Evolutionary conservation across 139 green algal species (phyloP), one percentile per base, ranked within the genome.

Genomic region (Desmodesmus armatus): DNA sequence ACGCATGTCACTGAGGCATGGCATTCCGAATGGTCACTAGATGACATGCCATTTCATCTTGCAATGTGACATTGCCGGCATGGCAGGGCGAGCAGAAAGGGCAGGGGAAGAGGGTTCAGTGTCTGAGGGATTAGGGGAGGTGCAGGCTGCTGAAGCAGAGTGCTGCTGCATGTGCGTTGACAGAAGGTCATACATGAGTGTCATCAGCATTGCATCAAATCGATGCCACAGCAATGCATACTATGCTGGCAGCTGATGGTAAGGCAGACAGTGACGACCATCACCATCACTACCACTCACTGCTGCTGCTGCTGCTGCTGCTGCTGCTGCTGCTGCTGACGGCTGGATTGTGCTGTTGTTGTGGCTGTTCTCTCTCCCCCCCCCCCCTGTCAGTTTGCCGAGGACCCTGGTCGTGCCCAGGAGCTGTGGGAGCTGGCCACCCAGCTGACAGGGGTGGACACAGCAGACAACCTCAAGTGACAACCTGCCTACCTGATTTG

Each of bases 401-500:
- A 82, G 35, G 63, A 89, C 9, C 73, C 80, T 15, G 53, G 39
- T 29, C 31, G 17, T 21, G 85, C 44, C 2, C 4, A 47, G 49
- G 80, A 89, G 73, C 73, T 89, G 51, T 89, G 85, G 85, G 80
- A 37, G 3, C 44, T 83, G 37, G 85, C 85, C 1, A 47, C 39
- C 4, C 31, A 41, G 19, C 72, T 89, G 5, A 87, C 80, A 2
- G 71, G 62, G 7, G 78, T 84, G 33, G 25, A n/a, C 39, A 84
- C 78, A 23, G 60, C 76, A 29, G 31, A 17, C 19, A 77, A 29
- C n/a, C 78, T 84, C 41, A 63, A 41, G 4, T 84, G 39, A 84
- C n/a, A n/a, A n/a, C n/a, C n/a, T n/a, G n/a, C n/a, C n/a, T n/a
- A n/a, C n/a, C n/a, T n/a, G n/a, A n/a, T n/a, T n/a, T n/a, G n/a